Evolutionary conservation across 2,329 filamentous ascomycete genomes (phyloP), one percentile per base, ranked within the genome.

Genomic region (Colletotrichum liriopes): DNA sequence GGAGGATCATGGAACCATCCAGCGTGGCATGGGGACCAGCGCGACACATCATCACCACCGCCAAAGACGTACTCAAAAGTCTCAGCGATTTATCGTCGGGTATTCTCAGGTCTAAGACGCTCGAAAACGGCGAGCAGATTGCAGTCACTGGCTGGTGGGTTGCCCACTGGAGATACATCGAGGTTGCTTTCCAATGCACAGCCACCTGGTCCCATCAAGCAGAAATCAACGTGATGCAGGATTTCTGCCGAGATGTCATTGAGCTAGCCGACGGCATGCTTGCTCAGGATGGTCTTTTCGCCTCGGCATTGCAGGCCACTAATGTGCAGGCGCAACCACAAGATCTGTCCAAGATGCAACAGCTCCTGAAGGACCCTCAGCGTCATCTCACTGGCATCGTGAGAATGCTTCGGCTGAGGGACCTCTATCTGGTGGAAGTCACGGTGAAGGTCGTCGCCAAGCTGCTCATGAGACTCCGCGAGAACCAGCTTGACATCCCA

Each of bases 211-310:
- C 94, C 74, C 85, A 90, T 18, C 88, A 88, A 5, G 90, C 94
- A 71, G 92, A 96, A 62, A 96, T 94, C 79, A 83, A 86, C 26
- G 86, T 90, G 65, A 95, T 99, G 94, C 92, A 95, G 77, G 92
- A 98, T 69, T 98, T 98, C 78, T 98, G 95, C 79, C 92, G 96
- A 75, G 94, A 98, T 79, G 93, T 94, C 18, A 99, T 99, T 90
- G 94, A 98, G 77, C 93, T 98, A 78, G 95, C 96, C 0, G 94
- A 97, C 78, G 88, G 90, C 45, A 87, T 98, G 1, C 93, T 98
- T 78, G 92, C 94, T 51, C 92, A 98, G 76, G 96, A 97, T 80
- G 92, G 91, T 62, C 89, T 98, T 71, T 91, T 99, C 74, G 90
- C 94, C 2, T 93, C 92, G 56, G 93, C 93, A 16, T 81, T 95